Percentiles rank a stretch among this genome's conserved stretches.
These are phyloP conservation scores for Verbascum thapsus DNA, from an alignment of 257 asterid genomes.

Conservation along the genomic window DNA sequence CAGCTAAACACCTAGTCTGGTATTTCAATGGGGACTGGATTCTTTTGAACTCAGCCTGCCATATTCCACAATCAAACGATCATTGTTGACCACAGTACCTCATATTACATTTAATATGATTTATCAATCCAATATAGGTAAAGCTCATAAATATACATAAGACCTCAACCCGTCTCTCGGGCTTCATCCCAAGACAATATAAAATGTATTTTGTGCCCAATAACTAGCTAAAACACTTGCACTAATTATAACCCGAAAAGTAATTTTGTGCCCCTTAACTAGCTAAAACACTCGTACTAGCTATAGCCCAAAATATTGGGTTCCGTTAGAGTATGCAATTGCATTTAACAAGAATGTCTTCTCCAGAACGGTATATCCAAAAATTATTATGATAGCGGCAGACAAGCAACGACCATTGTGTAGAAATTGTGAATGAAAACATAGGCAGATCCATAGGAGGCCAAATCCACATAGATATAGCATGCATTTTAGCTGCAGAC, in stretches of 20 bases:
- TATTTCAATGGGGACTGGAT: slow-evolving; percentile 82
- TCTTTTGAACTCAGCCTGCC: slow-evolving; percentile 90
- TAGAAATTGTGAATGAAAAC: not conserved
- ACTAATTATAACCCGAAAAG: not conserved
- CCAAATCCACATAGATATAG: not conserved
- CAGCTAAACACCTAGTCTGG: slow-evolving; percentile 97
- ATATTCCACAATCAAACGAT: slow-evolving; percentile 24
- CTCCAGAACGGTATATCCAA: not conserved
- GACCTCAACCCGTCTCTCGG: slow-evolving; percentile 11
- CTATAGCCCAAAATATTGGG: not conserved
- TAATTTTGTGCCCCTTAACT: not conserved
- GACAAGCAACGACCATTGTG: not conserved
- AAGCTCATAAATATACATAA: not conserved
- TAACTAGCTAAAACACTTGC: not conserved
- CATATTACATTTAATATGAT: not conserved
- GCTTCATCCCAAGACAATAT: not conserved
- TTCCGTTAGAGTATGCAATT: too few relatives aligned
- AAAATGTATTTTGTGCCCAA: not conserved
- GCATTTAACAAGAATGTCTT: too few relatives aligned
- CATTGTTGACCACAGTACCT: slow-evolving; percentile 24
- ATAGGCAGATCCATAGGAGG: not conserved
- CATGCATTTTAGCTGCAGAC: too few relatives aligned
- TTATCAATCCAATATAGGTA: slow-evolving; percentile 10
- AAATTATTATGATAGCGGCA: not conserved
- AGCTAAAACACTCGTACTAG: not conserved